phyloP scores from a whole-genome alignment of 345 rosid genomes.

The Eucalyptus brandiana region DNA sequence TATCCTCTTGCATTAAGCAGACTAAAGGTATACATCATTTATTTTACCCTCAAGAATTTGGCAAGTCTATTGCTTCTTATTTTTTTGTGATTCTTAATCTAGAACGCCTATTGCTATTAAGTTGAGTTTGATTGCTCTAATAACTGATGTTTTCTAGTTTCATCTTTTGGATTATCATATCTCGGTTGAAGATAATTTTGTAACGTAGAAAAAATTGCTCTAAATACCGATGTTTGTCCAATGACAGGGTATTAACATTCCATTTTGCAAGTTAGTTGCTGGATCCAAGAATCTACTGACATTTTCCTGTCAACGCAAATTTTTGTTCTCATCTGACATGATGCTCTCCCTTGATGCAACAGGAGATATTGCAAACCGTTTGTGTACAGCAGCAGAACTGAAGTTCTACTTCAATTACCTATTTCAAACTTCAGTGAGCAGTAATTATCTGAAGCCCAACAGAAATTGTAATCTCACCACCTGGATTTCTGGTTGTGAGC shows the following conservation, averaged over 20 bases:
- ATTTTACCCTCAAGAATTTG: not conserved
- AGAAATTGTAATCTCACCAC: conserved; percentile 70
- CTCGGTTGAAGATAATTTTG: not conserved
- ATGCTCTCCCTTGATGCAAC: conserved; percentile 2
- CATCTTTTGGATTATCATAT: not conserved
- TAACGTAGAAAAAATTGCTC: not conserved
- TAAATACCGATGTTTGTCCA: not conserved
- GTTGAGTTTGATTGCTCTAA: not conserved
- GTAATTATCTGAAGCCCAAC: conserved; percentile 44
- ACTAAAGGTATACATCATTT: conserved; percentile 32
- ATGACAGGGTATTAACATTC: not conserved
- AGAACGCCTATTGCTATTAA: not conserved
- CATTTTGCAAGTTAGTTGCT: not conserved
- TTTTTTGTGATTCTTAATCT: not conserved
- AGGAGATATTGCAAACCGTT: conserved; percentile 39
- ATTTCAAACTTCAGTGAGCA: conserved; percentile 14
- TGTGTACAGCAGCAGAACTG: conserved; percentile 80
- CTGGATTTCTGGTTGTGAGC: conserved; percentile 92
- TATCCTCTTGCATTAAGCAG: conserved; percentile 47
- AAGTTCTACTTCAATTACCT: conserved; percentile 56
- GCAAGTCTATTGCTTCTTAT: not conserved
- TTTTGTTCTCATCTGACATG: not conserved
- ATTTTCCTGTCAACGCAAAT: not conserved
- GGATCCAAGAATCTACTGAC: not conserved
- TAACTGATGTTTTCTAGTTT: not conserved